A percentile compares a stretch with the other conserved stretches of the same genome.
Evolutionary conservation across 352 stramenopile genomes (phyloP).

Genomic region (Globisporangium middletonii): DNA sequence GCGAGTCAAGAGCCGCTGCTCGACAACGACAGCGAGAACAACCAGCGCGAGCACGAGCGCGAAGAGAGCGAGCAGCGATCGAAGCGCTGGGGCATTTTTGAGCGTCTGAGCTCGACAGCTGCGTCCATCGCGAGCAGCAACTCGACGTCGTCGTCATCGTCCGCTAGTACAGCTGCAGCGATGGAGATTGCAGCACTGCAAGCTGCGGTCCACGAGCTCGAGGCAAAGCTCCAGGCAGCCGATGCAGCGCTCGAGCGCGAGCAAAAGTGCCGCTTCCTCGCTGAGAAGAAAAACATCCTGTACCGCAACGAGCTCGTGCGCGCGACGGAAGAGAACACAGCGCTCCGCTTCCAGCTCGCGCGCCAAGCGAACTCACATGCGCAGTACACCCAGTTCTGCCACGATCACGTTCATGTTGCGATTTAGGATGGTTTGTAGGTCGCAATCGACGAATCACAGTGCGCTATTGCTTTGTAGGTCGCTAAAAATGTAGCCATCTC

Average conservation of each 20-base stretch:
- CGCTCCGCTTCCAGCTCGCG: slow-evolving; percentile 33
- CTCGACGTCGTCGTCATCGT: background rate
- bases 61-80: slow-evolving; percentile 9
- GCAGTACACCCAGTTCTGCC: slow-evolving; percentile 20
- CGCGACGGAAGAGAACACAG: slow-evolving; percentile 48
- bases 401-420: slow-evolving; percentile 11
- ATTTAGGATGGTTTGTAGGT: slow-evolving; percentile 17
- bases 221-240: slow-evolving; percentile 22
- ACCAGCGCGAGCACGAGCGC: slow-evolving; percentile 5
- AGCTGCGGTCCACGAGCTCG: slow-evolving; percentile 21
- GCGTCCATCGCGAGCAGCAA: slow-evolving; percentile 5
- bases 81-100: slow-evolving; percentile 38
- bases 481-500: too few species aligned
- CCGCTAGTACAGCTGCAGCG: background rate
- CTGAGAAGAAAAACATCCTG: slow-evolving; percentile 69
- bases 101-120: slow-evolving; percentile 25
- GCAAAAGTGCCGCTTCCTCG: slow-evolving; percentile 64
- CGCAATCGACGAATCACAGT: too few species aligned
- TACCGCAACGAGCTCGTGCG: slow-evolving; percentile 63
- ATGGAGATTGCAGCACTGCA: slow-evolving; percentile 1
- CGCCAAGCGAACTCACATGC: slow-evolving; percentile 7
- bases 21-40: slow-evolving; percentile 8
- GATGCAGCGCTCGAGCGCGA: slow-evolving; percentile 47
- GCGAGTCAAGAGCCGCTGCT: slow-evolving; percentile 8
- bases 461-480: too few species aligned